Evolutionary conservation across 768 basidiomycete species (phyloP).

Genomic region (Kwoniella dendrophila): DNA sequence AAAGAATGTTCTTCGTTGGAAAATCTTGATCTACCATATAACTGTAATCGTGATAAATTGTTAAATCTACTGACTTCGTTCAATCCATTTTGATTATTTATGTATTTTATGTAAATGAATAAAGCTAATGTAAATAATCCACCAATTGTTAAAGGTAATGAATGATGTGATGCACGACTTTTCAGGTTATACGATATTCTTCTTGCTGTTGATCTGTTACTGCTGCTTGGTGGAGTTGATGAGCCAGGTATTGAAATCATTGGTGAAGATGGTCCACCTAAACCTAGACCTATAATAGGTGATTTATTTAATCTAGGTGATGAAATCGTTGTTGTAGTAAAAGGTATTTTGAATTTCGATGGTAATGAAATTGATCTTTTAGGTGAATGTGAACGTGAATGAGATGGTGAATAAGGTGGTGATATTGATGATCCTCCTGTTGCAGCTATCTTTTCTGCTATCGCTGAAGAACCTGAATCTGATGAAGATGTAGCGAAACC

Average conservation of each 20-base stretch:
- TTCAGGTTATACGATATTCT: slow-evolving; percentile 41
- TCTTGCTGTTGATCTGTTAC: slow-evolving; percentile 19
- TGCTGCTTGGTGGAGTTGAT: no score
- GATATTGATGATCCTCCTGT: neutral
- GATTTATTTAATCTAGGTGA: slow-evolving; percentile 1
- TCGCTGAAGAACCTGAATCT: neutral
- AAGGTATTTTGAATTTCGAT: slow-evolving; percentile 9
- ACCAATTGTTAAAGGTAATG: slow-evolving; percentile 27
- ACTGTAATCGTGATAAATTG: neutral
- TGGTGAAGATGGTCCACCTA: slow-evolving; percentile 18
- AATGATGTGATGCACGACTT: slow-evolving; percentile 24
- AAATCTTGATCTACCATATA: slow-evolving; percentile 21
- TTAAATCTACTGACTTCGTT: slow-evolving; percentile 17
- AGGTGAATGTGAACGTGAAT: slow-evolving; percentile 14
- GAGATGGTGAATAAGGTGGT: slow-evolving; percentile 2
- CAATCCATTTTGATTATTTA: slow-evolving; percentile 5
- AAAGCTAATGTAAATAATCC: slow-evolving; percentile 27
- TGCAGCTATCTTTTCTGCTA: neutral
- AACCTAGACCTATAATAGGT: neutral
- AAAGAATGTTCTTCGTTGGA: slow-evolving; percentile 18
- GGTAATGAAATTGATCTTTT: slow-evolving; percentile 13
- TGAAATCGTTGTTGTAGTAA: no score
- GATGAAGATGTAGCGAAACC: neutral
- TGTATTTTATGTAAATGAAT: slow-evolving; percentile 28
- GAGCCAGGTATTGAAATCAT: slow-evolving; percentile 20